Evolutionary conservation across 2,329 filamentous ascomycete genomes (phyloP), one percentile per base, ranked within the genome.

Genomic region (Colletotrichum neosansevieriae): DNA sequence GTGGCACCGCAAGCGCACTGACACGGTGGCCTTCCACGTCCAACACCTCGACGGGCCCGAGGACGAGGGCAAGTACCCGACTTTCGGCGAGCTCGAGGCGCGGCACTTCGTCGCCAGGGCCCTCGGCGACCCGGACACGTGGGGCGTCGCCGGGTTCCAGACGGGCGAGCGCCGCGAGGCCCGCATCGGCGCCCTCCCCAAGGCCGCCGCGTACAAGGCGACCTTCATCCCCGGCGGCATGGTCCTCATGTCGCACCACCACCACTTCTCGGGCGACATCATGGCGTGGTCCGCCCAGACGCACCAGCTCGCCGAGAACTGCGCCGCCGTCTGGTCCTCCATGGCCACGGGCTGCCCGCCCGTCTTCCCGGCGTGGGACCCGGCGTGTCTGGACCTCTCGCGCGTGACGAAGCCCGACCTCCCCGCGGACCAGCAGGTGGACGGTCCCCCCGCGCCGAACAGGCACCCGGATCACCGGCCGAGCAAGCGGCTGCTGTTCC

Each of bases 221-320:
- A 84, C 79, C 70, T 80, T 84, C 57, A 74, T 83, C 32, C 76
- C 72, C 0, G 81, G 80, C 2, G 81, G 81, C 0, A 62, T 83
- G 2, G 75, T 83, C 6, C 77, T 83, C 57, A 78, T 77, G 57
- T 80, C 79, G 58, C 80, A 83, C 50, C 73, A 75, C 60, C 82
- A 83, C 54, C 81, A 84, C 68, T 84, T 79, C 58, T 70, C 76
- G 51, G 82, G 81, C 68, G 81, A 83, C 70, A 73, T 82, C 0
- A 81, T 80, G 76, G 81, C 80, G 5, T 83, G 80, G 80, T 75
- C 76, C 2, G 73, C 74, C 5, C 76, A 79, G 21, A 71, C 74
- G 0, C 76, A 78, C 24, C 81, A 83, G 73, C 76, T 83, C 5
- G 80, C 81, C 9, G 81, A 83, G 50, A 82, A 82, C 70, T 83